Conservation (phyloP, 2,329 filamentous ascomycete genomes). For the Anisogramma anomala region DNA sequence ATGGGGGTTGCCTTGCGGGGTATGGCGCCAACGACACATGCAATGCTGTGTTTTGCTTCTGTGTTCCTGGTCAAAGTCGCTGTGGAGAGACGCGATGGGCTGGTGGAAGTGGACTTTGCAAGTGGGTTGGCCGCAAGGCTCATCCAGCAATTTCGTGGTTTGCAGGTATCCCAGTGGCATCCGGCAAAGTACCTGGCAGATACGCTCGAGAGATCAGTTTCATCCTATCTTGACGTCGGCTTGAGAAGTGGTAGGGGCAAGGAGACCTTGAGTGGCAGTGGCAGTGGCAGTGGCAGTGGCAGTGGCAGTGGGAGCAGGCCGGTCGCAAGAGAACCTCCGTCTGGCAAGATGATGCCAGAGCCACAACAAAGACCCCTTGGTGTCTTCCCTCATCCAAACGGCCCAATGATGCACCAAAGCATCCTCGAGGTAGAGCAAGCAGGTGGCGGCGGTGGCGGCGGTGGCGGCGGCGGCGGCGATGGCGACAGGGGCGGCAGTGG, state of each 20-base stretch:
- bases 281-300: too few relatives aligned
- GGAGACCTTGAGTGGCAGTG: not conserved
- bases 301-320: too few relatives aligned
- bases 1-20: constrained; percentile 25
- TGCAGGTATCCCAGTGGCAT: constrained; percentile 33
- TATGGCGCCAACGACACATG: constrained; percentile 39
- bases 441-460: too few relatives aligned
- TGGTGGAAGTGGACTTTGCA: constrained; percentile 27
- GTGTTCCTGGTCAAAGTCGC: constrained; percentile 39
- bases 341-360: too few relatives aligned
- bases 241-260: not conserved
- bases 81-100: constrained; percentile 25
- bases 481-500: too few relatives aligned
- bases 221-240: not conserved
- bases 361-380: too few relatives aligned
- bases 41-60: constrained; percentile 42
- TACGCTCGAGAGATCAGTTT: constrained; percentile 26
- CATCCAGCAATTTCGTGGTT: constrained; percentile 28
- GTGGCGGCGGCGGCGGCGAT: too few relatives aligned
- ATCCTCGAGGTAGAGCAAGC: too few relatives aligned
- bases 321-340: too few relatives aligned
- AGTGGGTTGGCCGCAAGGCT: constrained; percentile 27
- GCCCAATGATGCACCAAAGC: too few relatives aligned
- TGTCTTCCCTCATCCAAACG: too few relatives aligned
- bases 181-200: constrained; percentile 34